Conservation (phyloP, 139 green algal species). For the Volvox africanus region DNA sequence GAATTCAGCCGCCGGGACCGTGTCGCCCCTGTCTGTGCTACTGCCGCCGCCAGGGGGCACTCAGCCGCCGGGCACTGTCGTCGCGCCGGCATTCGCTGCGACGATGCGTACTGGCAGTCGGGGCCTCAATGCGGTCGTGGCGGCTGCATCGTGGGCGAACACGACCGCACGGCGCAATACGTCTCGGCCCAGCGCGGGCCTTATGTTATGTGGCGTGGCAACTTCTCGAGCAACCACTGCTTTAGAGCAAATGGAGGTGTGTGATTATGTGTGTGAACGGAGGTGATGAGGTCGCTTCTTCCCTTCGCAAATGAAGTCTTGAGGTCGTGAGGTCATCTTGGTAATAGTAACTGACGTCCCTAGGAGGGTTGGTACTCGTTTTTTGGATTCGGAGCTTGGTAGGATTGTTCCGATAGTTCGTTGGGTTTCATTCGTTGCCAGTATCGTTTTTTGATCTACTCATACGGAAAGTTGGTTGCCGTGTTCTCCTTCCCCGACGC, state of each 20-base stretch:
- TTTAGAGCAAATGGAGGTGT: constrained; percentile 29
- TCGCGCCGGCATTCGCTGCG: not conserved
- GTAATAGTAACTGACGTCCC: too few relatives aligned
- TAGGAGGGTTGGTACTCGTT: too few relatives aligned
- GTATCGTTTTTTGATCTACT: not conserved
- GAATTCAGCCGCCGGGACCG: not conserved
- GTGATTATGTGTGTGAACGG: not conserved
- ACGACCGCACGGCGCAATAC: not conserved
- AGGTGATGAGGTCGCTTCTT: not conserved
- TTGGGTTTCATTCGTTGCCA: too few relatives aligned
- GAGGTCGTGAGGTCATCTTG: too few relatives aligned
- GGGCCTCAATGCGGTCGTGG: not conserved
- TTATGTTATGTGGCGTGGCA: constrained; percentile 23
- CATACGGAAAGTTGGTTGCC: not conserved
- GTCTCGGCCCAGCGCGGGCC: not conserved
- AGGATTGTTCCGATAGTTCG: too few relatives aligned
- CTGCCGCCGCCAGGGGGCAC: not conserved
- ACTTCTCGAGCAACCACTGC: not conserved
- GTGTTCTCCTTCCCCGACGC: not conserved
- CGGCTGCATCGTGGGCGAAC: not conserved
- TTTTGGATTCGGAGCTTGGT: too few relatives aligned
- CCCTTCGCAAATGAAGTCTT: not conserved
- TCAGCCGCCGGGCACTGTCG: not conserved
- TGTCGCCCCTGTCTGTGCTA: not conserved
- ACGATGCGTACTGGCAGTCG: not conserved